Evolutionary conservation across 1,284 basidiomycete genomes (phyloP).

Genomic region (Fistulina hepatica): DNA sequence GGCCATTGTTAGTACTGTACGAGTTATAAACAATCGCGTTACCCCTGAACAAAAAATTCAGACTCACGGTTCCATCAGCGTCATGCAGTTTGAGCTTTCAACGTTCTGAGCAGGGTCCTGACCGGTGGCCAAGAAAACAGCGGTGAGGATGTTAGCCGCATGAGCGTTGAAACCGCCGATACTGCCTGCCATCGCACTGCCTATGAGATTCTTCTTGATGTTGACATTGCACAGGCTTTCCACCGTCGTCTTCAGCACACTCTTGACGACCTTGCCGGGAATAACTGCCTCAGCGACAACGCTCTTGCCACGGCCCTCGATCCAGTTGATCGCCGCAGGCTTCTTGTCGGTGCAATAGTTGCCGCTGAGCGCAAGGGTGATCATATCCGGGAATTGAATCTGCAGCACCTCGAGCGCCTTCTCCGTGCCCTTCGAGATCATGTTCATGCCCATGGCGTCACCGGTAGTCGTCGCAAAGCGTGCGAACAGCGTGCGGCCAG

Average conservation of each 20-base stretch:
- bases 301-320: constrained; percentile 96
- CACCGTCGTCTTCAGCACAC: constrained; percentile 93
- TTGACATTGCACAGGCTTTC: constrained; percentile 87
- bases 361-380: constrained; percentile 86
- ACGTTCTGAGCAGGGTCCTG: constrained; percentile 99
- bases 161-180: constrained; percentile 99
- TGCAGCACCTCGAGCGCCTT: constrained; percentile 81
- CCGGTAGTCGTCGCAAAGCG: constrained; percentile 93
- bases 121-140: constrained; percentile 92
- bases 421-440: constrained; percentile 96
- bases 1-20: constrained; percentile 70
- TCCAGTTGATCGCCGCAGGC: constrained; percentile 99
- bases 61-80: constrained; percentile 92
- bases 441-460: constrained; percentile 99
- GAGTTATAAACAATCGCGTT: constrained; percentile 4
- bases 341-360: constrained; percentile 99
- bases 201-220: constrained; percentile 95
- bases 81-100: constrained; percentile 97
- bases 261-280: constrained; percentile 80
- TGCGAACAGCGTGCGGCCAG: constrained; percentile 90
- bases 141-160: constrained; percentile 95
- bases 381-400: constrained; percentile 84
- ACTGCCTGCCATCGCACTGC: constrained; percentile 95
- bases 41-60: constrained; percentile 5
- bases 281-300: constrained; percentile 95